phyloP scores from a whole-genome alignment of 441 rosid genomes.

The Cnidoscolus chayamansa region DNA sequence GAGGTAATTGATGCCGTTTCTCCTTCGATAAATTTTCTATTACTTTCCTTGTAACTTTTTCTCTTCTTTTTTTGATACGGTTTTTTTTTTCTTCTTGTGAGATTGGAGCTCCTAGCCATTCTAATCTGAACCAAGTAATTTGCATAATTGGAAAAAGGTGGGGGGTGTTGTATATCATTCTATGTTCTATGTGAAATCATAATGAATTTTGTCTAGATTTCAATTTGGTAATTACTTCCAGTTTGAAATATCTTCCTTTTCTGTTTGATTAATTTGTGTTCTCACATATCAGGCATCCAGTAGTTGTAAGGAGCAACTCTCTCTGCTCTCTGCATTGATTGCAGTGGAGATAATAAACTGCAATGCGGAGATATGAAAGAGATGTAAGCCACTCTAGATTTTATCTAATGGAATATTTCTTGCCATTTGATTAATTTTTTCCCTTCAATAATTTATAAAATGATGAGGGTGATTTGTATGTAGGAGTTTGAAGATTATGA shows the following conservation, averaged over 20 bases:
- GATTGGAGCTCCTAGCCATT: not conserved
- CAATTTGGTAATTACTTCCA: not conserved
- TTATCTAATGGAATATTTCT: not conserved
- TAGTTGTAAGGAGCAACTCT: not conserved
- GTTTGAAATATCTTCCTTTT: not conserved
- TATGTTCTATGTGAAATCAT: not conserved
- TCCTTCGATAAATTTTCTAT: not conserved
- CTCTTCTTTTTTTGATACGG: not conserved
- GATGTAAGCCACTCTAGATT: conserved; percentile 31
- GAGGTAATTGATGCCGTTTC: not conserved
- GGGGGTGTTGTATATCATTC: too few relatives aligned
- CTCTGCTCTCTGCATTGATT: not conserved
- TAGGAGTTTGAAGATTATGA: conserved; percentile 73
- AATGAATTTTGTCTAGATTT: not conserved
- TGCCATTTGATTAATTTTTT: not conserved
- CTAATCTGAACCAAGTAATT: too few relatives aligned
- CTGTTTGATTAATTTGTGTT: not conserved
- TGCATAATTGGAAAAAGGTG: too few relatives aligned
- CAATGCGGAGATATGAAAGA: conserved; percentile 42
- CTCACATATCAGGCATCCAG: not conserved
- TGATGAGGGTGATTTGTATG: not conserved
- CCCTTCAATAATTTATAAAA: not conserved
- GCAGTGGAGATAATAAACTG: conserved; percentile 12
- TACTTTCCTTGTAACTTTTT: not conserved
- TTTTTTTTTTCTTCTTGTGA: not conserved